phyloP scores from a whole-genome alignment of 108 stramenopile genomes.

The Nannochloropsis gaditana region DNA sequence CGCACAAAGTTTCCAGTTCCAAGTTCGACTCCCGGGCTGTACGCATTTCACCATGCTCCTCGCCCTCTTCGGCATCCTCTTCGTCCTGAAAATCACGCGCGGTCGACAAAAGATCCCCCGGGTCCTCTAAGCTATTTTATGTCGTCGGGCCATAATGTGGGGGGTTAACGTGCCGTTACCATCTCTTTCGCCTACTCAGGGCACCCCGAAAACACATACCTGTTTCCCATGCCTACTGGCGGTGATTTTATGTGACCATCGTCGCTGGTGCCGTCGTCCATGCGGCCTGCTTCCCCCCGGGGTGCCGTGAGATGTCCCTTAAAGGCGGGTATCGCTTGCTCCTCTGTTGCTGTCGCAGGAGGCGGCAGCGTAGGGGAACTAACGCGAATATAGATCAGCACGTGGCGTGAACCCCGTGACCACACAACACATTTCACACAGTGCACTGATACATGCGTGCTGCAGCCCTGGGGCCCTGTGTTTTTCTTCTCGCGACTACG shows the following conservation, averaged over 20 bases:
- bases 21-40: not conserved
- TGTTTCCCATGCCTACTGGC: no score
- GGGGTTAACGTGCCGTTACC: not conserved
- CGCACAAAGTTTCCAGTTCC: no score
- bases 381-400: no score
- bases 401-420: not conserved
- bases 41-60: not conserved
- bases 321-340: no score
- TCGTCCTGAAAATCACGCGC: not conserved
- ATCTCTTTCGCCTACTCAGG: no score
- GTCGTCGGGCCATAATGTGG: not conserved
- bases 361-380: no score
- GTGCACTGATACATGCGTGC: not conserved
- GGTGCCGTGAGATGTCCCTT: no score
- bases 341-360: no score
- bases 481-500: not conserved
- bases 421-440: not conserved
- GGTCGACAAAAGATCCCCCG: not conserved
- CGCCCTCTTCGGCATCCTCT: not conserved
- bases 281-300: no score
- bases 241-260: no score
- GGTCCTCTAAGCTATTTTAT: not conserved
- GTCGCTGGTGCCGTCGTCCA: no score
- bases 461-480: not conserved
- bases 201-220: no score